These are phyloP conservation scores for Saccharomyces hybrid DNA, from an alignment of 1,139 yeast species.

Conservation along the genomic window DNA sequence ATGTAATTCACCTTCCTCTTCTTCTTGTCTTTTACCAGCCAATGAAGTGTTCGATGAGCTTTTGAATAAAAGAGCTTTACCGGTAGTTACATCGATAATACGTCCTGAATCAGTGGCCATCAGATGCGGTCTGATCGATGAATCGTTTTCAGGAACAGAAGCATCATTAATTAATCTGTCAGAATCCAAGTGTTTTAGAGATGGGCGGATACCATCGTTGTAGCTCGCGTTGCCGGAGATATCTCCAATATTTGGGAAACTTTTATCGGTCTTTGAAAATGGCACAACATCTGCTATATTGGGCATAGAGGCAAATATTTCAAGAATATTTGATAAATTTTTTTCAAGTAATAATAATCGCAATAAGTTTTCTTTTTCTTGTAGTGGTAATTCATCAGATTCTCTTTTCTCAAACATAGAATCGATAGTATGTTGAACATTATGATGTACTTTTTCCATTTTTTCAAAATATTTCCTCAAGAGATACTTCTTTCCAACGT, in stretches of 20 bases:
- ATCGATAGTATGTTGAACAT: constrained; percentile 54
- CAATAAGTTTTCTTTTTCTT: constrained; percentile 65
- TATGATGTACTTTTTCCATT: constrained; percentile 45
- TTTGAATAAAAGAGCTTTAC: constrained; percentile 59
- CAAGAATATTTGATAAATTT: constrained; percentile 55
- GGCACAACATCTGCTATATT: neutral
- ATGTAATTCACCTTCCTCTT: constrained; percentile 88
- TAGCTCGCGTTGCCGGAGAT: constrained; percentile 5
- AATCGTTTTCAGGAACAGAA: constrained; percentile 11
- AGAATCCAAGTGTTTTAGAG: constrained; percentile 22
- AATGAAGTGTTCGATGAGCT: constrained; percentile 58
- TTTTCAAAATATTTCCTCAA: constrained; percentile 43
- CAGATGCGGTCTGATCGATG: constrained; percentile 44
- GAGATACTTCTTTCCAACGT: constrained; percentile 35
- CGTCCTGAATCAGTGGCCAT: constrained; percentile 56
- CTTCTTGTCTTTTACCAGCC: constrained; percentile 68
- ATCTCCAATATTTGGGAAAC: constrained; percentile 15
- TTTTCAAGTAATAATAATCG: constrained; percentile 57
- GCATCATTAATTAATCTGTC: constrained; percentile 14
- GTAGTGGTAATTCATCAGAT: constrained; percentile 46
- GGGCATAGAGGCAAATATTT: constrained; percentile 36
- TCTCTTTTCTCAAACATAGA: constrained; percentile 52
- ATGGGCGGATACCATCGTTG: constrained; percentile 5
- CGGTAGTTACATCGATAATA: constrained; percentile 62
- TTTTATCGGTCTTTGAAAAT: constrained; percentile 2